Percentiles rank a stretch among this genome's conserved stretches.
Evolutionary conservation across 352 stramenopile genomes (phyloP).

Genomic region (Thraustochytrium striatum): DNA sequence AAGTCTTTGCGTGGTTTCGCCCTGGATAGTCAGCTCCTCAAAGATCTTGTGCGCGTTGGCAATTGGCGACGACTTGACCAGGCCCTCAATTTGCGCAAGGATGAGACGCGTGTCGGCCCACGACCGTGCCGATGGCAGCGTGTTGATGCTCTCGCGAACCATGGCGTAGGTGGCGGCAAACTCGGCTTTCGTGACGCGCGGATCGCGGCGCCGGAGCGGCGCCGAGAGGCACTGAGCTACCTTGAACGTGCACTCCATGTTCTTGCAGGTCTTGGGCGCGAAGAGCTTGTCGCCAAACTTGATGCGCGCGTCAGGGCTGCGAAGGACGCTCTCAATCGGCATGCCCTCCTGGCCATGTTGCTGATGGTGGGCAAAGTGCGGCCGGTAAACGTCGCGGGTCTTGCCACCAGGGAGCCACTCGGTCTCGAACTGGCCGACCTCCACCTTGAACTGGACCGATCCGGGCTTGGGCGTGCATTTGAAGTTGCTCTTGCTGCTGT

Average conservation of each 20-base stretch:
- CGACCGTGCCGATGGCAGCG: background rate
- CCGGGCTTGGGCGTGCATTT: background rate
- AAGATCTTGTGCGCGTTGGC: background rate
- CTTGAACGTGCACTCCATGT: too few species aligned
- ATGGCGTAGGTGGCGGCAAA: background rate
- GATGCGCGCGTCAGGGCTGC: background rate
- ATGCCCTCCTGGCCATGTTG: background rate
- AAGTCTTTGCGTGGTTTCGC: background rate
- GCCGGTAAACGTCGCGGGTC: slow-evolving; percentile 1
- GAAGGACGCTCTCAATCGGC: background rate
- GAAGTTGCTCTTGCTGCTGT: slow-evolving; percentile 4
- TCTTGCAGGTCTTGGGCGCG: too few species aligned
- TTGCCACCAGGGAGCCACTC: background rate
- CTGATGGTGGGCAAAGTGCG: background rate
- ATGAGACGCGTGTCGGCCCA: background rate
- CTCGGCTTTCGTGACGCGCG: background rate
- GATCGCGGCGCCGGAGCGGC: background rate
- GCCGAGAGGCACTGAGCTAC: background rate
- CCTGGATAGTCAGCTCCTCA: background rate
- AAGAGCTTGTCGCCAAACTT: background rate
- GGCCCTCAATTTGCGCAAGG: background rate
- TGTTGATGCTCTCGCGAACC: background rate
- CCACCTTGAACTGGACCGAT: background rate
- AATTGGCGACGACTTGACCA: background rate
- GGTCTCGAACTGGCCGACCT: background rate